These are phyloP conservation scores for Thraustochytrium striatum DNA, from an alignment of 352 stramenopile genomes.

Conservation along the genomic window DNA sequence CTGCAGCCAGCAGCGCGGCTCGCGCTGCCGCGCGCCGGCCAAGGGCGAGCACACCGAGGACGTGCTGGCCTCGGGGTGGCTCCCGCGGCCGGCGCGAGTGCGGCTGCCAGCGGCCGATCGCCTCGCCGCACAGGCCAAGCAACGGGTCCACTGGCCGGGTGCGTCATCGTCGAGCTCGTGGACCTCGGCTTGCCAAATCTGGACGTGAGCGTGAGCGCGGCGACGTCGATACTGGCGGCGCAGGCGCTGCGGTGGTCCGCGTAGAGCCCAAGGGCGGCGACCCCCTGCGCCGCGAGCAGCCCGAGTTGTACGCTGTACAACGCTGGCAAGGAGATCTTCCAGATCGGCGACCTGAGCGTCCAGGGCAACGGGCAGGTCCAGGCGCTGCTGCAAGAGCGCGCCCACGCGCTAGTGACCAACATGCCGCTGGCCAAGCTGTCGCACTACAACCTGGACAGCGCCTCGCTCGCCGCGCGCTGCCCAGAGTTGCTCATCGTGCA, in stretches of 20 bases:
- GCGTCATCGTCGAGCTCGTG: constrained; percentile 32
- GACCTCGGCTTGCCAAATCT: background rate
- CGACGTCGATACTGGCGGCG: background rate
- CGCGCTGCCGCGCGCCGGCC: background rate
- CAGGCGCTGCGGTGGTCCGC: constrained; percentile 9
- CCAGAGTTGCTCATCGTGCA: constrained; percentile 5
- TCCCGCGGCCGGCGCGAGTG: background rate
- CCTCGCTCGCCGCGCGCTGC: background rate
- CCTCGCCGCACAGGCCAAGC: background rate
- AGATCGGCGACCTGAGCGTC: constrained; percentile 10
- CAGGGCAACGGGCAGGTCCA: constrained; percentile 24
- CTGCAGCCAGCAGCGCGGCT: background rate
- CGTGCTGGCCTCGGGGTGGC: background rate
- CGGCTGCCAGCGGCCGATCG: background rate
- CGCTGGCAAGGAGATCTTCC: constrained; percentile 26
- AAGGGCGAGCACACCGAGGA: constrained; percentile 11
- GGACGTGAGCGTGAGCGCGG: background rate
- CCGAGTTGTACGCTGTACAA: constrained; percentile 24
- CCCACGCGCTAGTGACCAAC: constrained; percentile 4
- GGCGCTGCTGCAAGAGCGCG: background rate
- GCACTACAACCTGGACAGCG: constrained; percentile 1
- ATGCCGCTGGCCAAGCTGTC: background rate
- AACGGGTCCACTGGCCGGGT: background rate
- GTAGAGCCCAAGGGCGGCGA: constrained; percentile 18
- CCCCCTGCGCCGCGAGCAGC: background rate